Conservation (phyloP, 2,329 filamentous ascomycete genomes). For the Apiospora pterosperma region DNA sequence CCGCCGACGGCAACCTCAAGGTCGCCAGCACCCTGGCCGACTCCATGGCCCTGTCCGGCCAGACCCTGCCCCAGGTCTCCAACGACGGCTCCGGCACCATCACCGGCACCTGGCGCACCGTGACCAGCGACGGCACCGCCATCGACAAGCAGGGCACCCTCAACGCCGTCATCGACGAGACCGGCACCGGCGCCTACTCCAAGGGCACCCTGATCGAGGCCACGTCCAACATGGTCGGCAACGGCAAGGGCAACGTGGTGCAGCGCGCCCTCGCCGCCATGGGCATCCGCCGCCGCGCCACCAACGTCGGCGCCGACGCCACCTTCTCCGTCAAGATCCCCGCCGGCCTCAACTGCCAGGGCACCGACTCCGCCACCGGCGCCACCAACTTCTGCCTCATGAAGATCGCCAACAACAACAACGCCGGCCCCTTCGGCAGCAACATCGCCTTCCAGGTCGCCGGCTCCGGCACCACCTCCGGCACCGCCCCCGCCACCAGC, state of each 20-base stretch:
- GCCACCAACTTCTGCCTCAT: constrained; percentile 14
- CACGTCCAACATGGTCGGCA: constrained; percentile 14
- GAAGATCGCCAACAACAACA: constrained; percentile 18
- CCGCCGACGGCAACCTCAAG: constrained; percentile 15
- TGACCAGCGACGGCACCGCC: constrained; percentile 16
- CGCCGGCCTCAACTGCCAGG: constrained; percentile 15
- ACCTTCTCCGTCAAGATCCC: constrained; percentile 11
- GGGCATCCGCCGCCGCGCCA: constrained; percentile 7
- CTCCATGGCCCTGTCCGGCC: constrained; percentile 15
- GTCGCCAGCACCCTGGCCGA: neutral
- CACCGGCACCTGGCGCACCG: constrained; percentile 17
- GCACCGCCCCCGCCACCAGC: neutral
- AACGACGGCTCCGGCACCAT: constrained; percentile 11
- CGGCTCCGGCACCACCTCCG: neutral
- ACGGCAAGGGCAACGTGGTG: constrained; percentile 11
- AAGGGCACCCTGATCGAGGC: constrained; percentile 12
- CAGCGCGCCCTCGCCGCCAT: constrained; percentile 14
- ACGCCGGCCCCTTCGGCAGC: constrained; percentile 15
- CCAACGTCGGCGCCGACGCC: neutral
- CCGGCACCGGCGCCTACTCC: constrained; percentile 14
- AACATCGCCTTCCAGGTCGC: constrained; percentile 18
- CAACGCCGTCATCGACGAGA: constrained; percentile 16
- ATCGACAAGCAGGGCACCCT: constrained; percentile 6
- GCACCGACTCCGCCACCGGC: constrained; percentile 8
- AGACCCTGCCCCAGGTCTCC: constrained; percentile 17